These are phyloP conservation scores for Postia placenta DNA, from an alignment of 768 basidiomycete genomes.

Conservation along the genomic window DNA sequence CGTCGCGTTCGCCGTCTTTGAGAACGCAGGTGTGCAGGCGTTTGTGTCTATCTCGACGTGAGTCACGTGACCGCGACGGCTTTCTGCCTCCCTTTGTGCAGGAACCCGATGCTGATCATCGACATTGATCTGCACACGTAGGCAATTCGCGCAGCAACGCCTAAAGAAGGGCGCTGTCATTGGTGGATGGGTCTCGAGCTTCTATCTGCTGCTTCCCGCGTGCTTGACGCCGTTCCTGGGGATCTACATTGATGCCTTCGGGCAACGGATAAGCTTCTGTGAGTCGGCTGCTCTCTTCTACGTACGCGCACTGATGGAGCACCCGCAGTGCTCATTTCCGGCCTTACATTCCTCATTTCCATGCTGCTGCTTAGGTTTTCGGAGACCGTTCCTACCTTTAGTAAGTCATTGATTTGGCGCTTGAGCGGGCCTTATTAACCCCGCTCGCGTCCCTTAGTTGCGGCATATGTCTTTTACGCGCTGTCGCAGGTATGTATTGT, in stretches of 20 bases:
- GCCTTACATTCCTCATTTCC: constrained; percentile 32
- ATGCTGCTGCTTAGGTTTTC: constrained; percentile 37
- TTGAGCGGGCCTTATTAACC: too few relatives aligned
- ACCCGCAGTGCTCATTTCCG: constrained; percentile 32
- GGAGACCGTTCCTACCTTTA: constrained; percentile 30
- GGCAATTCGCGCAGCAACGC: constrained; percentile 37
- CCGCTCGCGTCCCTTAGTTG: constrained; percentile 23
- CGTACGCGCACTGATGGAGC: background rate
- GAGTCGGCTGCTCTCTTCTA: constrained; percentile 10
- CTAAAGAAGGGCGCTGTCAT: constrained; percentile 36
- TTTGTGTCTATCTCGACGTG: constrained; percentile 40
- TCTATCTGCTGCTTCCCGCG: constrained; percentile 35
- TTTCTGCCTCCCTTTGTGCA: background rate
- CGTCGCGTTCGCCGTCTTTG: constrained; percentile 33
- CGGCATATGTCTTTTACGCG: constrained; percentile 38
- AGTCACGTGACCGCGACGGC: constrained; percentile 1
- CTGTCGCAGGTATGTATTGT: constrained; percentile 28
- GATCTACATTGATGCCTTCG: constrained; percentile 34
- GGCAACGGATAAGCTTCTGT: constrained; percentile 34
- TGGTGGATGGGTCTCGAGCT: constrained; percentile 39
- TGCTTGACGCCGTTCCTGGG: constrained; percentile 35
- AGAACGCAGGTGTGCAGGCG: constrained; percentile 38
- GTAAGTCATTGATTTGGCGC: constrained; percentile 15
- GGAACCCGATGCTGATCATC: too few relatives aligned
- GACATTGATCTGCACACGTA: constrained; percentile 11